A percentile compares a stretch with the other conserved stretches of the same genome.
phyloP scores from a whole-genome alignment of 306 rosid species.

The Sesbania bispinosa region DNA sequence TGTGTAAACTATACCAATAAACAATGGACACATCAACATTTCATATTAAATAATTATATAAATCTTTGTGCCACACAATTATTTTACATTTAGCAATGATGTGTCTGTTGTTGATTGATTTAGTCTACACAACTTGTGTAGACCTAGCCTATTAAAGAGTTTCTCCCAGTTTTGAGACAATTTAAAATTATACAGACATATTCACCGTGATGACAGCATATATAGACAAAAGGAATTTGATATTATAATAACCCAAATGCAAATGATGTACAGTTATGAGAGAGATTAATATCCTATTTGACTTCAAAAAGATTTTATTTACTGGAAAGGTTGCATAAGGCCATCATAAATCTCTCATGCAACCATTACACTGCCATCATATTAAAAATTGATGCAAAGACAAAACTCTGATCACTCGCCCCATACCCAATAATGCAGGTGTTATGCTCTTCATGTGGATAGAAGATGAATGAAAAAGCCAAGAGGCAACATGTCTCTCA shows the following conservation, averaged over 20 bases:
- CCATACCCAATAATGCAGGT: too few relatives aligned
- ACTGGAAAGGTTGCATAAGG: not conserved
- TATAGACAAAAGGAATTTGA: not conserved
- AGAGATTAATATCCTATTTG: not conserved
- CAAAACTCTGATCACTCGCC: not conserved
- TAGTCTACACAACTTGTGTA: not conserved
- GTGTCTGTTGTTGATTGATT: not conserved
- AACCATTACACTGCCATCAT: not conserved
- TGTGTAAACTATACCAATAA: not conserved
- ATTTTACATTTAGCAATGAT: too few relatives aligned
- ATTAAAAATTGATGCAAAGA: not conserved
- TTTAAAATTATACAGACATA: too few relatives aligned
- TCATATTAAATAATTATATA: not conserved
- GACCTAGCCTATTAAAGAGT: not conserved
- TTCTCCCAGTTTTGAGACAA: conserved; percentile 11
- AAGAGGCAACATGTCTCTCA: not conserved
- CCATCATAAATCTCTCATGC: not conserved
- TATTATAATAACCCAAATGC: not conserved
- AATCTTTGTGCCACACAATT: not conserved
- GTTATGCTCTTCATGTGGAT: not conserved
- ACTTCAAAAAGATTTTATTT: too few relatives aligned
- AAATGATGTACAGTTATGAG: not conserved
- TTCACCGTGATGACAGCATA: not conserved
- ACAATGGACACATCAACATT: not conserved
- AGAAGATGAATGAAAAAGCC: not conserved